A percentile compares a stretch with the other conserved stretches of the same genome.
Evolutionary conservation across 768 basidiomycete species (phyloP).

Genomic region (Pulveroboletus sp.): DNA sequence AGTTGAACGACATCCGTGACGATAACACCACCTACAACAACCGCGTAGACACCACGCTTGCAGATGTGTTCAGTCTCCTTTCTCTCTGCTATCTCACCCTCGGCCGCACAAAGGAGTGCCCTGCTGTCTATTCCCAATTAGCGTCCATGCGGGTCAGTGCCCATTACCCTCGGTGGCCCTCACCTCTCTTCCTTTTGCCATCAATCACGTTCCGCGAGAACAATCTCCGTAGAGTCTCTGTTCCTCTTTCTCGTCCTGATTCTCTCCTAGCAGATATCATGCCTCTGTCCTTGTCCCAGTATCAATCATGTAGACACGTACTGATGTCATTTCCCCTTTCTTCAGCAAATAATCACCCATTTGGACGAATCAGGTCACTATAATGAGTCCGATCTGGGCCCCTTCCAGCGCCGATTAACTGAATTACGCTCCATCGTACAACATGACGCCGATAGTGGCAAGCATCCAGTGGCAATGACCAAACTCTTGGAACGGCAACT

Average conservation of each 20-base stretch:
- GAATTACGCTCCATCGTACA: constrained; percentile 86
- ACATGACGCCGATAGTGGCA: constrained; percentile 74
- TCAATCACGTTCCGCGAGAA: not conserved
- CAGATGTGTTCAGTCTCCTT: constrained; percentile 93
- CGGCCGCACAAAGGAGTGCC: constrained; percentile 91
- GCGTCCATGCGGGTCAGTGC: constrained; percentile 90
- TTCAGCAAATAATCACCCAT: constrained; percentile 89
- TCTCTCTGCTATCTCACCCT: constrained; percentile 98
- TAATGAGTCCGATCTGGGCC: constrained; percentile 85
- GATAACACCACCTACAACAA: constrained; percentile 76
- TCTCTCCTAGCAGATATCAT: constrained; percentile 22
- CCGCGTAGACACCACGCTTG: constrained; percentile 89
- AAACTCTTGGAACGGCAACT: constrained; percentile 89
- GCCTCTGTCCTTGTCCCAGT: constrained; percentile 19
- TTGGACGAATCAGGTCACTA: constrained; percentile 96
- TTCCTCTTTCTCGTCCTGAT: constrained; percentile 22
- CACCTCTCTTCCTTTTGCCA: constrained; percentile 4
- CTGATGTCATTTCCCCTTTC: constrained; percentile 23
- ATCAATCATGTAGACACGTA: constrained; percentile 20
- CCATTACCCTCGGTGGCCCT: not conserved
- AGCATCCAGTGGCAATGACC: constrained; percentile 83
- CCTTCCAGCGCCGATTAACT: constrained; percentile 78
- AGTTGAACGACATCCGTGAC: constrained; percentile 86
- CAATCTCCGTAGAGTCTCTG: constrained; percentile 7
- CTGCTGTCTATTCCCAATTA: constrained; percentile 94